A percentile compares a stretch with the other conserved stretches of the same genome.
These are phyloP conservation scores for Platanus orientalis DNA, from an alignment of 164 flowering plant species.

Conservation along the genomic window DNA sequence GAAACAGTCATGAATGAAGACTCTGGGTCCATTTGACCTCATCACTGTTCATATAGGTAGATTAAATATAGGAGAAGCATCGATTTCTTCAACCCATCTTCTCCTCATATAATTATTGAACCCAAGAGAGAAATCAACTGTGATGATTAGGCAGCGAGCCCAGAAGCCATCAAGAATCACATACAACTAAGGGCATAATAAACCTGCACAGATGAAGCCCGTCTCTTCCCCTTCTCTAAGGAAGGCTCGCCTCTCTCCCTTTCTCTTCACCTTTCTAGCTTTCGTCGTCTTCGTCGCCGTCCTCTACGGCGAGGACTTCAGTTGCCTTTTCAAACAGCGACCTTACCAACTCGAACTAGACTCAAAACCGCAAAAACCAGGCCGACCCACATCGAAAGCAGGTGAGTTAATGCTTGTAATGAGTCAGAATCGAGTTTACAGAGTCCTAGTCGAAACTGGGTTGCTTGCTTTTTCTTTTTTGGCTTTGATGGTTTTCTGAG, in stretches of 20 bases:
- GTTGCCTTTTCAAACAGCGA: slow-evolving; percentile 34
- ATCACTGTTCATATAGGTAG: too few species aligned
- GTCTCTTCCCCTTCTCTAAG: slow-evolving; percentile 23
- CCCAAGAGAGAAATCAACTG: too few species aligned
- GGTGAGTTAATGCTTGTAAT: slow-evolving; percentile 27
- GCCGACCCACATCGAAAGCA: slow-evolving; percentile 17
- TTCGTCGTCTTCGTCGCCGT: slow-evolving; percentile 59
- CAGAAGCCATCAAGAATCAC: background rate
- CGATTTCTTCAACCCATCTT: too few species aligned
- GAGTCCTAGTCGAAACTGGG: background rate
- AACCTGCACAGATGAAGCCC: slow-evolving; percentile 33
- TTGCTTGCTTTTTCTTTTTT: background rate
- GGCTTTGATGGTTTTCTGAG: background rate
- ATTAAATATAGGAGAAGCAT: too few species aligned
- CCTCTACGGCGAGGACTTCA: slow-evolving; percentile 47
- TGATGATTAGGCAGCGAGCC: background rate
- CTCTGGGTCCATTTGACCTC: too few species aligned
- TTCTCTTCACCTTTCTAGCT: slow-evolving; percentile 43
- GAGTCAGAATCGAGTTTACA: too few species aligned
- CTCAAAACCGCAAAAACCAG: background rate
- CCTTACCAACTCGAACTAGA: slow-evolving; percentile 13
- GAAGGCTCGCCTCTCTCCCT: slow-evolving; percentile 53
- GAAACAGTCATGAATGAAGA: too few species aligned
- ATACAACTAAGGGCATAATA: slow-evolving; percentile 22
- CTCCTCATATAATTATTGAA: too few species aligned